phyloP scores from a whole-genome alignment of 2,329 filamentous ascomycete species.

The Triangularia setosa region DNA sequence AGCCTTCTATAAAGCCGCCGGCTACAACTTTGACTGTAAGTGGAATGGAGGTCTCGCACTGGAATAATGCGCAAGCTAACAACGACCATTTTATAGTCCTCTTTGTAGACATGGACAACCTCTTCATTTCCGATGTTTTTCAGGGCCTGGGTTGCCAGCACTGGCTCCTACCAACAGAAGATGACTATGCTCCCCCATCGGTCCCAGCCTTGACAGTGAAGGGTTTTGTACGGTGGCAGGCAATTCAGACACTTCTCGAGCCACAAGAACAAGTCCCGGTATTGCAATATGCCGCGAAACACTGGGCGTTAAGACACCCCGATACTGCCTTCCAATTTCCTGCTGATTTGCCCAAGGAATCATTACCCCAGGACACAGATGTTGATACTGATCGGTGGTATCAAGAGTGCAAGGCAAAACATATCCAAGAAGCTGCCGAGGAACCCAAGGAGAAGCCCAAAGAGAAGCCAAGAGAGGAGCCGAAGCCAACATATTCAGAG shows the following conservation, averaged over 20 bases:
- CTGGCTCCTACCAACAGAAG: conserved; percentile 69
- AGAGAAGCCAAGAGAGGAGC: conserved; percentile 35
- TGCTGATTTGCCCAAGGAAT: conserved; percentile 51
- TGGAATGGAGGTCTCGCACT: neutral
- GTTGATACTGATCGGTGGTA: conserved; percentile 84
- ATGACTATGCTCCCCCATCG: conserved; percentile 69
- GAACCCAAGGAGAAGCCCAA: conserved; percentile 22
- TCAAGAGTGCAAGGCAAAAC: conserved; percentile 66
- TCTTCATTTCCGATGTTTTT: conserved; percentile 86
- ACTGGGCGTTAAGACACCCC: conserved; percentile 73
- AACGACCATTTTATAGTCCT: conserved; percentile 48
- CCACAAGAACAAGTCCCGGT: conserved; percentile 86
- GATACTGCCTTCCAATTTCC: conserved; percentile 68
- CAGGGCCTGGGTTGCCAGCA: conserved; percentile 88
- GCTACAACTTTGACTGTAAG: conserved; percentile 68
- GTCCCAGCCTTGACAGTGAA: conserved; percentile 77
- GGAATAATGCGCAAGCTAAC: conserved; percentile 13
- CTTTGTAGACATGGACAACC: conserved; percentile 70
- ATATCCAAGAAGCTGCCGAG: conserved; percentile 48
- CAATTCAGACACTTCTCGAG: conserved; percentile 80
- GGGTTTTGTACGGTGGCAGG: conserved; percentile 92
- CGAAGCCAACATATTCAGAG: conserved; percentile 19
- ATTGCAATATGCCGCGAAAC: conserved; percentile 72
- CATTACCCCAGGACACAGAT: conserved; percentile 71
- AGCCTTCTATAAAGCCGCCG: conserved; percentile 71